Conservation (phyloP, 2,329 filamentous ascomycete species). For the Exophiala viscosa region DNA sequence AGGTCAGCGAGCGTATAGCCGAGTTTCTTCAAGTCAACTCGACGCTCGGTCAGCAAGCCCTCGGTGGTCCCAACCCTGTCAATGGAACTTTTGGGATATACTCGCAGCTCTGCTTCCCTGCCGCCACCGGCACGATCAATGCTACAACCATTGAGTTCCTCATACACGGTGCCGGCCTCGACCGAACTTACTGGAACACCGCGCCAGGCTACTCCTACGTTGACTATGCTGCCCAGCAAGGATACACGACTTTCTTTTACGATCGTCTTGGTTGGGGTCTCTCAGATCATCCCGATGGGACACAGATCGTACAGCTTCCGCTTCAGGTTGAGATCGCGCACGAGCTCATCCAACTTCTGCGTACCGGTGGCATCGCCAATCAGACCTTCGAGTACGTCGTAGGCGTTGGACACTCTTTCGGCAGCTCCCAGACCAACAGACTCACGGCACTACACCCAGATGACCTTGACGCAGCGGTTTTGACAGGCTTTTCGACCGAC, state of each 20-base stretch:
- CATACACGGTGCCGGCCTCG: constrained; percentile 12
- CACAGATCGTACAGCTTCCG: constrained; percentile 25
- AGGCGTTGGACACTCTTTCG: constrained; percentile 30
- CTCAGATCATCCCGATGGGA: constrained; percentile 30
- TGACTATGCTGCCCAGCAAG: constrained; percentile 30
- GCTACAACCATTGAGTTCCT: constrained; percentile 14
- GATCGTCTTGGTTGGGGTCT: constrained; percentile 35
- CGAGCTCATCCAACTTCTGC: constrained; percentile 22
- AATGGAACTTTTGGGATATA: constrained; percentile 17
- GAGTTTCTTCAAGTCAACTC: constrained; percentile 4
- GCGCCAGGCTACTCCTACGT: constrained; percentile 35
- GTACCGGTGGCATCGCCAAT: constrained; percentile 14
- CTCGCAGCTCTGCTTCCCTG: constrained; percentile 13
- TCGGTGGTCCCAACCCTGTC: constrained; percentile 4
- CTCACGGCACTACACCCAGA: constrained; percentile 28
- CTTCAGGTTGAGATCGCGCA: constrained; percentile 29
- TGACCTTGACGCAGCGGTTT: constrained; percentile 29
- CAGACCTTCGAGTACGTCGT: constrained; percentile 28
- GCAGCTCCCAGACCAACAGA: constrained; percentile 27
- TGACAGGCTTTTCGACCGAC: constrained; percentile 29
- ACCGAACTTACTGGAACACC: constrained; percentile 34
- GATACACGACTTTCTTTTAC: constrained; percentile 37
- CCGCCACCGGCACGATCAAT: neutral
- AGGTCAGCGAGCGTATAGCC: neutral
- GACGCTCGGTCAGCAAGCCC: neutral